Evolutionary conservation across 2,329 filamentous ascomycete genomes (phyloP), one percentile per base, ranked within the genome.

Genomic region (Aureobasidium musti): DNA sequence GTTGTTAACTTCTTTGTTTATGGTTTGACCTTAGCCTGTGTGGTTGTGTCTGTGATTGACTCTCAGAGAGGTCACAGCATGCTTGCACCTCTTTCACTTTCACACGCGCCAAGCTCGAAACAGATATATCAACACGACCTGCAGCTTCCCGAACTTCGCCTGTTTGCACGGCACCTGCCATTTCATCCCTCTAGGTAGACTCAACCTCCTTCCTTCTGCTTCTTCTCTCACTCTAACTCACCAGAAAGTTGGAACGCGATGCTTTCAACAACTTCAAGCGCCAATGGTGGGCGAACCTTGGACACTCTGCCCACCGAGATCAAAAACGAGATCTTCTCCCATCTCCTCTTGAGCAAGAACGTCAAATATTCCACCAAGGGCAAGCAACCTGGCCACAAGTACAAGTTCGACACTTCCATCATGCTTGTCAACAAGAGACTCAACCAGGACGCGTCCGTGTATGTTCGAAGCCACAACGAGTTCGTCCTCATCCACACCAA

Each of bases 361-460:
- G 45, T 63, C 47, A 52, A 52, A 52, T 50, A 63, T n/a, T 52
- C 59, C 11, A 52, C 41, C 45, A 50, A 37, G 23, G 59, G 59
- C 43, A 50, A 37, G 28, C 5, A 52, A 19, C 59, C 59, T 30
- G 47, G 59, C 21, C 47, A 50, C 45, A 63, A 28, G 11, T 63
- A 63, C 45, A 50, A 52, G 33, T 50, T 63, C 33, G n/a, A 63
- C 45, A 52, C 28, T n/a, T 43, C 59, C 30, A 26, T 52, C 43
- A 50, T 63, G 43, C 59, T 23, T 50, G 59, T 63, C 59, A 63
- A 52, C 45, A 63, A 63, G 59, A 39, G 19, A 50, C 21, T 63
- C 30, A 39, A 52, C 30, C 37, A 28, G 28, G 59, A 63, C 28
- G 59, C 59, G 21, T 37, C 59, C 21, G 17, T 35, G 23, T 63